Conservation (phyloP, 306 rosid species). For the Begonia fuchsioides region DNA sequence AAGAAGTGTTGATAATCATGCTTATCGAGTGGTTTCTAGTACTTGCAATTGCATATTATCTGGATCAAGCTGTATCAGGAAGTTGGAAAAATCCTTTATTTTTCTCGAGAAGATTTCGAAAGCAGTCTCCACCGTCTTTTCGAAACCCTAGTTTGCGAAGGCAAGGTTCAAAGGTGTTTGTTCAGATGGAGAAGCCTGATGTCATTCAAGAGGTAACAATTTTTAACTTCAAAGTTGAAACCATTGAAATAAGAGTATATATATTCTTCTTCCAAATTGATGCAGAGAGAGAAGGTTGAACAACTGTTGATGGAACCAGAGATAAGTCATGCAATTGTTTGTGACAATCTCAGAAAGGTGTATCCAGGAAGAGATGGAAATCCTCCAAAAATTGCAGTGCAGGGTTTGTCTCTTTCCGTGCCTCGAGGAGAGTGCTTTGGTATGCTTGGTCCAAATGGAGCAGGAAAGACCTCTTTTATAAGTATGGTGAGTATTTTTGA, state of each 20-base stretch:
- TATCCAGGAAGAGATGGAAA: slow-evolving; percentile 83
- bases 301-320: slow-evolving; percentile 43
- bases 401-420: slow-evolving; percentile 78
- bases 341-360: slow-evolving; percentile 63
- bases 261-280: no score
- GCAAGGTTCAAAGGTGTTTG: slow-evolving; percentile 52
- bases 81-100: slow-evolving; percentile 44
- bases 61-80: slow-evolving; percentile 51
- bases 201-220: slow-evolving; percentile 60
- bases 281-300: slow-evolving; percentile 73
- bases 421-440: slow-evolving; percentile 92
- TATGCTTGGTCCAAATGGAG: slow-evolving; percentile 97
- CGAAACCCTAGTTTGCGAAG: slow-evolving; percentile 35
- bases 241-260: no score
- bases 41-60: slow-evolving; percentile 44
- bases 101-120: slow-evolving; percentile 39
- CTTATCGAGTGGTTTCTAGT: slow-evolving; percentile 53
- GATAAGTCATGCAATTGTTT: slow-evolving; percentile 39
- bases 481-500: slow-evolving; percentile 50
- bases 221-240: neutral
- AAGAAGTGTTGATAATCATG: slow-evolving; percentile 53
- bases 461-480: slow-evolving; percentile 92
- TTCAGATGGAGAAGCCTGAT: slow-evolving; percentile 68
- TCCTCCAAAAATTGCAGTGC: slow-evolving; percentile 72
- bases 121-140: slow-evolving; percentile 26